Evolutionary conservation across 2,329 filamentous ascomycete genomes (phyloP), one percentile per base, ranked within the genome.

Genomic region (Trichoderma pleuroti): DNA sequence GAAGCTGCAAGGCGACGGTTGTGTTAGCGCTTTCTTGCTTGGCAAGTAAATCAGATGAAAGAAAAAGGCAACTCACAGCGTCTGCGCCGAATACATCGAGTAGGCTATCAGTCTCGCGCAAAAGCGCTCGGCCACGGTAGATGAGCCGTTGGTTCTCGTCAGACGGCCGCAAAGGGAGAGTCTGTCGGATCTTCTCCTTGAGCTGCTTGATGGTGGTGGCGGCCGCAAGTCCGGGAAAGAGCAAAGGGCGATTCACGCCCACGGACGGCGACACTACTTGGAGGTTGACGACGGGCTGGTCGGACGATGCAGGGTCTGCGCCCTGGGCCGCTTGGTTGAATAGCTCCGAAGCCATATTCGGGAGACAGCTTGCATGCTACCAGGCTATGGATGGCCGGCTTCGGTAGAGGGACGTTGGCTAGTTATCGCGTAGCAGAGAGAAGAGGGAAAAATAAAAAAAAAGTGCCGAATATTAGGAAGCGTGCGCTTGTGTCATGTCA

Each of bases 81-180:
- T 88, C 85, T 70, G 84, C 80, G 4, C 88, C 87, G 75, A 91
- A 87, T 4, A 90, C 79, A 46, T 88, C 84, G 28, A 84, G 76
- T 79, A 91, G 81, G 18, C 85, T 89, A 70, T 89, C 86, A 12
- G 80, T 79, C 46, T 90, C 87, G 63, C 84, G 84, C 34, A 82
- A 77, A 61, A 91, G 79, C 60, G 88, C 82, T 42, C 87, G 85
- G 1, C 89, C 89, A 54, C 86, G 83, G 75, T 90, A 85, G 46
- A 91, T 91, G 71, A 91, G 79, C 54, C 88, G 83, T 76, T 90
- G 87, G 39, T 85, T 82, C 39, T 87, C 84, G 72, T 88, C 83
- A 18, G 82, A 74, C 4, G 88, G 87, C 65, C 83, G 85, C 57
- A 84, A 77, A 28, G 82, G 79, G 54, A 90, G 76, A 4, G 78